Base-by-base conservation (phyloP, 2,329 filamentous ascomycete species). In the Colletotrichum lini region DNA sequence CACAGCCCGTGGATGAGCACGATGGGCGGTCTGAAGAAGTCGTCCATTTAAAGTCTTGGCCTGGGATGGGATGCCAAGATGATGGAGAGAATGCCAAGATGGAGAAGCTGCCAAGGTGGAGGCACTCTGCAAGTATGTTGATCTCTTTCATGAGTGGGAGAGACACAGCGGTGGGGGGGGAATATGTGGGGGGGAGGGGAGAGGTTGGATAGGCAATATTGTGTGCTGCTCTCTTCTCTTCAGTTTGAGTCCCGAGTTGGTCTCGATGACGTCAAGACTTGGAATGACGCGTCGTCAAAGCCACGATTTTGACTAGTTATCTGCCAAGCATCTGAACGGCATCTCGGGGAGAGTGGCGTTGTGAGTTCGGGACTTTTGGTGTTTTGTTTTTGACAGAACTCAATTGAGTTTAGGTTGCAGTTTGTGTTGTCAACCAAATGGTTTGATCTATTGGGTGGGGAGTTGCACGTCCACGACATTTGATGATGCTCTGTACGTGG, bases 1-100 rank as follows among this genome's bases (percentile, higher is more conserved):
- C 75, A 77, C 38, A 77, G 58, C 5, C 75, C 75, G 54, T 76
- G 75, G 61, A 77, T 75, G 54, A 77, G 59, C 5, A 76, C 38
- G 52, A 76, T 72, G 12, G 73, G 68, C 21, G 62, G 63, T 50
- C 72, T 74, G 35, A 16, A 26, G 0, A 53, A 30, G 30, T 69
- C 70, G 30, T 69, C 70, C 70, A 72, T 65, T 6, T 35, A 35
- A 45, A 42, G 38, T 9, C 21, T 45, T 63, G 38, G 35, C 60
- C 49, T 10, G 16, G 26, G 26, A 26, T 26, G 4, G 26, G 38
- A 12, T 63, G 49, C 60, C 60, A 63, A 54, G 60, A 45, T 44
- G 47, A 3, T 49, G 23, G 30, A 35, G 30, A 30, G 30, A 30
- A 30, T 35, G 30, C 30, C 30, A 35, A 35, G 30, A 2, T 35